Conservation (phyloP, 78 protist species). For the Chrysochromulina parva region DNA sequence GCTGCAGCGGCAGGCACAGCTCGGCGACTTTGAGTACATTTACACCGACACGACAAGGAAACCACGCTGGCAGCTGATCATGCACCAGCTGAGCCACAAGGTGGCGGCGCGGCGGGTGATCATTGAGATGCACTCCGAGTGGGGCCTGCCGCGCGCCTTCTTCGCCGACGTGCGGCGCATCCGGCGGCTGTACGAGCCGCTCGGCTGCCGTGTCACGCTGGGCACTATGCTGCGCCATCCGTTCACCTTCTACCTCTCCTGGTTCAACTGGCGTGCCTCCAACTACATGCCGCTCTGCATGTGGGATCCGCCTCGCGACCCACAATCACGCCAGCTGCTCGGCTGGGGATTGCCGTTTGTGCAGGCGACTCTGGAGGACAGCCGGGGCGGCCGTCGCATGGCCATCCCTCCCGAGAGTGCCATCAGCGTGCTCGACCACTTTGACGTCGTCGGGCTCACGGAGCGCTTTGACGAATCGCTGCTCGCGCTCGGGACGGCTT, state of each 20-base stretch:
- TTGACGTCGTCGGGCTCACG: background rate
- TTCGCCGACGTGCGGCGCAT: background rate
- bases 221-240: background rate
- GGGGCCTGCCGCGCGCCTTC: background rate
- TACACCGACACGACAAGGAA: background rate
- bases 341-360: background rate
- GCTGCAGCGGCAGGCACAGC: background rate
- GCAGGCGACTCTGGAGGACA: no score
- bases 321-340: background rate
- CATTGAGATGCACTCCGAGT: background rate
- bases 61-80: slow-evolving; percentile 13
- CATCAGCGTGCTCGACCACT: background rate
- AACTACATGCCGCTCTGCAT: background rate
- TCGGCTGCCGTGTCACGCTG: background rate
- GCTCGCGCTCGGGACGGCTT: background rate
- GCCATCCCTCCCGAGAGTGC: background rate
- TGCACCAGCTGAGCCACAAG: slow-evolving; percentile 8
- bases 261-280: background rate
- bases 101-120: background rate
- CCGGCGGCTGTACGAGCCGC: background rate
- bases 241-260: background rate
- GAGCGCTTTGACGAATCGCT: background rate
- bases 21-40: background rate
- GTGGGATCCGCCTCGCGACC: background rate
- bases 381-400: background rate